phyloP scores from a whole-genome alignment of 176 grass and related monocot genomes.

The Coix lacrymajobi region DNA sequence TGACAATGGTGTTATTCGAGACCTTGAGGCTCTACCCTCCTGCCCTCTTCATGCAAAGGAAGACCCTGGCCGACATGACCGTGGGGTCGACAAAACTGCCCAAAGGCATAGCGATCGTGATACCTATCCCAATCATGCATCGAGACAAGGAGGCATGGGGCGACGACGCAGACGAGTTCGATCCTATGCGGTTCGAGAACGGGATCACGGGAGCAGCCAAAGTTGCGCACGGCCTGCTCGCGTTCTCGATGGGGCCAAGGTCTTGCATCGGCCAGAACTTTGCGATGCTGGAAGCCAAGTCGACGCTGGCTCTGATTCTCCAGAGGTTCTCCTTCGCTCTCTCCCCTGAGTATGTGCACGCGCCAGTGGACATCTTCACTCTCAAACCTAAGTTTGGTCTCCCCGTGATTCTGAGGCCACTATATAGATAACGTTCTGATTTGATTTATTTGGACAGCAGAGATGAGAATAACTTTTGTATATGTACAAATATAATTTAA shows the following conservation, averaged over 20 bases:
- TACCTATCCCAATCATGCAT: conserved; percentile 16
- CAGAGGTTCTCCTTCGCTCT: conserved; percentile 16
- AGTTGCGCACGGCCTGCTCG: conserved; percentile 8
- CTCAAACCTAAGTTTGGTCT: conserved; percentile 19
- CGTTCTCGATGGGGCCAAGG: conserved; percentile 23
- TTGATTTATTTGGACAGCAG: too few species aligned
- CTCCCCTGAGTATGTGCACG: conserved; percentile 25
- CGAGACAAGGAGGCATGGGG: conserved; percentile 28
- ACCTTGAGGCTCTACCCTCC: conserved; percentile 23
- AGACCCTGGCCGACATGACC: background rate
- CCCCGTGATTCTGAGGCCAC: background rate
- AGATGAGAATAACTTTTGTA: too few species aligned
- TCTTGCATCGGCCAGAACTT: conserved; percentile 23
- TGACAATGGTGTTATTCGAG: conserved; percentile 34
- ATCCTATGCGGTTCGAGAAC: conserved; percentile 6
- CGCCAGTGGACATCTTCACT: background rate
- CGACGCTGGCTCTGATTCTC: conserved; percentile 1
- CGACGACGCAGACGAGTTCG: conserved; percentile 14
- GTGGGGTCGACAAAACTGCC: conserved; percentile 18
- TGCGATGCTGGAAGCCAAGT: conserved; percentile 15
- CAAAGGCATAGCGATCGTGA: background rate
- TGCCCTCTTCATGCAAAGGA: conserved; percentile 11
- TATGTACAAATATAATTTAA: too few species aligned
- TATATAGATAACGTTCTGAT: background rate
- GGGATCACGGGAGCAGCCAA: conserved; percentile 3